These are phyloP conservation scores for Aquilaria malaccensis DNA, from an alignment of 345 rosid genomes.

Conservation along the genomic window DNA sequence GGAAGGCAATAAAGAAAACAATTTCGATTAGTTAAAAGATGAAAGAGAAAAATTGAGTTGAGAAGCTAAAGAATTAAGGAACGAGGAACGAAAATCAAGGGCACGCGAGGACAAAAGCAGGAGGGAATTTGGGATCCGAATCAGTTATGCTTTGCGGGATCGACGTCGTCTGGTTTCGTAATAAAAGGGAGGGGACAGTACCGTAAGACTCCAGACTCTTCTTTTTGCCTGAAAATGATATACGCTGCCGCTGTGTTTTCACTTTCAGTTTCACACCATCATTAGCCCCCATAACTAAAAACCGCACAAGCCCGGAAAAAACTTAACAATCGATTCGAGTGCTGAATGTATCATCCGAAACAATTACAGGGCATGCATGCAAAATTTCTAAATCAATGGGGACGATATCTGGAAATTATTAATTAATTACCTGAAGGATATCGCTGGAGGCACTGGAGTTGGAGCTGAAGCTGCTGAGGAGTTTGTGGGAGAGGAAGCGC, in stretches of 20 bases:
- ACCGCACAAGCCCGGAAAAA: not conserved
- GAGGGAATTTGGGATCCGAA: constrained; percentile 7
- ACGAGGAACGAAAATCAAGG: constrained; percentile 7
- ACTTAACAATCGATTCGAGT: not conserved
- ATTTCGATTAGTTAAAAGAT: not conserved
- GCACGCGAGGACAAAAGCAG: constrained; percentile 2
- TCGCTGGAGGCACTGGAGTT: constrained; percentile 19
- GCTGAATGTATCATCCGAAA: no score
- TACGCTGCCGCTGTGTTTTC: not conserved
- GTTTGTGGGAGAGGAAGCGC: constrained; percentile 30
- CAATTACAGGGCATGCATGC: not conserved
- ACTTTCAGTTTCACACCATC: not conserved
- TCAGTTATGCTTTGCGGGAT: not conserved
- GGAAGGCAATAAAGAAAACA: not conserved
- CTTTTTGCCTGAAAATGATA: constrained; percentile 16
- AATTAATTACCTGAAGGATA: constrained; percentile 56
- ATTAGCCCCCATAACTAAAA: no score
- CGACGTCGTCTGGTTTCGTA: no score
- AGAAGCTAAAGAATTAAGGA: not conserved
- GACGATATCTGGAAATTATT: not conserved
- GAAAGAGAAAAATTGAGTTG: not conserved
- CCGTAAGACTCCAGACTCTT: not conserved
- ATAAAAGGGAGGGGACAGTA: no score
- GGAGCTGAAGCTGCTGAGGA: constrained; percentile 19
- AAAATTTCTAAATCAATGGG: not conserved